phyloP scores from a whole-genome alignment of 2,329 filamentous ascomycete genomes.

The Graphilbum sp. region DNA sequence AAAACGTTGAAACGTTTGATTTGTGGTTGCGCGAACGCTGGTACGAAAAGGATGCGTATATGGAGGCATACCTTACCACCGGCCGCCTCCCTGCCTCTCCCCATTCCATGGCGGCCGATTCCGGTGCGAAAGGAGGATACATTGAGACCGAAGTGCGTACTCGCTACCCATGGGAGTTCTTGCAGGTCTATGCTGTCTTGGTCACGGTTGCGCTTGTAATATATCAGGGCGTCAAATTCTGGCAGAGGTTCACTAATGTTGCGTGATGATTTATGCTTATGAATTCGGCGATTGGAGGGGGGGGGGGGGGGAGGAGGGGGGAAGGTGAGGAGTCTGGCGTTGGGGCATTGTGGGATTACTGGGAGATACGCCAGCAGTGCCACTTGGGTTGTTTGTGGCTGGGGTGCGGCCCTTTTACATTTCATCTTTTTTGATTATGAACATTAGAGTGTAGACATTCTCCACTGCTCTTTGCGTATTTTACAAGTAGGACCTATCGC shows the following conservation, averaged over 20 bases:
- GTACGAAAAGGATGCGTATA: constrained; percentile 79
- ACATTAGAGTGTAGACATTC: no score
- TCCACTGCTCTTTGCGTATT: no score
- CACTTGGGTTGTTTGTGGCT: no score
- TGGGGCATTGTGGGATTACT: no score
- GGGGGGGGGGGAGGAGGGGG: no score
- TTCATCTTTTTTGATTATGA: no score
- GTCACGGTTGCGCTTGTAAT: constrained; percentile 4
- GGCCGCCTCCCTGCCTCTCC: constrained; percentile 65
- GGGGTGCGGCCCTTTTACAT: no score
- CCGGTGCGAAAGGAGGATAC: constrained; percentile 21
- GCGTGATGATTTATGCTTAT: not conserved
- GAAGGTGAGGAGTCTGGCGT: no score
- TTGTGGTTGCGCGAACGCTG: constrained; percentile 73
- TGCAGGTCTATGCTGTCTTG: constrained; percentile 35
- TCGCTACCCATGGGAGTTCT: constrained; percentile 35
- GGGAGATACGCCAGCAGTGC: no score
- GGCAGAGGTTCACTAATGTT: not conserved
- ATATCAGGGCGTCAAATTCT: constrained; percentile 1
- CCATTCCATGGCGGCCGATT: not conserved
- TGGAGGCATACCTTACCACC: constrained; percentile 66
- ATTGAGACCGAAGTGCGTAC: constrained; percentile 44
- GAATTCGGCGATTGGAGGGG: no score
- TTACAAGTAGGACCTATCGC: no score
- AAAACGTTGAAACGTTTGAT: constrained; percentile 60